These are phyloP conservation scores for Trichoderma harzianum DNA, from an alignment of 2,329 filamentous ascomycete genomes.

Conservation along the genomic window DNA sequence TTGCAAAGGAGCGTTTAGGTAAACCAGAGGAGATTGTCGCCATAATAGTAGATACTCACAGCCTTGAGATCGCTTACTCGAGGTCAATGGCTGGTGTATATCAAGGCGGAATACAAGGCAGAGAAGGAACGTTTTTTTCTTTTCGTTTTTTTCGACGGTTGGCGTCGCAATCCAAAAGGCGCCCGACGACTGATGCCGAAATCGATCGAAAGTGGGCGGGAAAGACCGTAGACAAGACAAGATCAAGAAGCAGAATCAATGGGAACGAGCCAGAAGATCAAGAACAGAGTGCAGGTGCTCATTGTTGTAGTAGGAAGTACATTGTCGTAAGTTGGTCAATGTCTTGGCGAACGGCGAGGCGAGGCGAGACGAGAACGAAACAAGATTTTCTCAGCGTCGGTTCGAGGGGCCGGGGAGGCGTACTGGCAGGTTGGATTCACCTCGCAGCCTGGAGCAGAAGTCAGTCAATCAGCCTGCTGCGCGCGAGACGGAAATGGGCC, in stretches of 20 bases:
- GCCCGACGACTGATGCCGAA: constrained; percentile 8
- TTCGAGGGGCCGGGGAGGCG: constrained; percentile 1
- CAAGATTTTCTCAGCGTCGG: constrained; percentile 2
- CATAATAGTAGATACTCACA: constrained; percentile 36
- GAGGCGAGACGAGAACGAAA: background rate
- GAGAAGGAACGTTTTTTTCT: constrained; percentile 11
- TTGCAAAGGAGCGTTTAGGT: constrained; percentile 70
- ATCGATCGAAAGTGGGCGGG: background rate
- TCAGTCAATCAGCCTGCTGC: constrained; percentile 11
- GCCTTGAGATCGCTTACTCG: constrained; percentile 24
- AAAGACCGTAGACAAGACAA: constrained; percentile 33
- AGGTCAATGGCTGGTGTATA: background rate
- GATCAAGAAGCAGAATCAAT: constrained; percentile 55
- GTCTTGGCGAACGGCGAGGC: constrained; percentile 8
- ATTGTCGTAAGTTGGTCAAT: constrained; percentile 27
- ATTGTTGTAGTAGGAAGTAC: constrained; percentile 48
- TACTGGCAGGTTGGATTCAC: constrained; percentile 1
- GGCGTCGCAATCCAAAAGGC: constrained; percentile 4
- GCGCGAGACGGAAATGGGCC: background rate
- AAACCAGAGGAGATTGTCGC: constrained; percentile 47
- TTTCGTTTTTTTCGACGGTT: background rate
- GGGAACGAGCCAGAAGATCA: constrained; percentile 49
- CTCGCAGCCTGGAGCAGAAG: constrained; percentile 5
- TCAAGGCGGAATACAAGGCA: constrained; percentile 22
- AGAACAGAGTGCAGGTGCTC: constrained; percentile 50